phyloP scores from a whole-genome alignment of 208 protist species.

The Acanthamoeba pearcei region DNA sequence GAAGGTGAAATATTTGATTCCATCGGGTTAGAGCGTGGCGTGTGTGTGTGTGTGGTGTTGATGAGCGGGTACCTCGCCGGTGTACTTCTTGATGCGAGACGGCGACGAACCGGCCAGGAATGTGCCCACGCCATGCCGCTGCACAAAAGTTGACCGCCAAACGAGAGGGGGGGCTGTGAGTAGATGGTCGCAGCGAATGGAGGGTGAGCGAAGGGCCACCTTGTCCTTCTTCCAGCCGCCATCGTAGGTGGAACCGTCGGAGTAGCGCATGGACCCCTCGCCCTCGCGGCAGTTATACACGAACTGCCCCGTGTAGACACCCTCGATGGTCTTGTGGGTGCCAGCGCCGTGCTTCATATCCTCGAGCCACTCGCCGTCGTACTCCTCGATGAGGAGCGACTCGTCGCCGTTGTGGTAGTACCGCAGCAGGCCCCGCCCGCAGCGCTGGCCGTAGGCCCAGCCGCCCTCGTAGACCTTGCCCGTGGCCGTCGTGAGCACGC shows the following conservation, averaged over 20 bases:
- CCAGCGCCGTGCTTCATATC: slow-evolving; percentile 61
- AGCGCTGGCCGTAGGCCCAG: slow-evolving; percentile 16
- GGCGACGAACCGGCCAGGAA: background rate
- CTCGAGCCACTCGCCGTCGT: slow-evolving; percentile 55
- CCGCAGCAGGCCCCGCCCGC: background rate
- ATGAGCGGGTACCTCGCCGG: background rate
- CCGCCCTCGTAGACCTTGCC: slow-evolving; percentile 63
- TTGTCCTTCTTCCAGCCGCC: slow-evolving; percentile 62
- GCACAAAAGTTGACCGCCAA: background rate
- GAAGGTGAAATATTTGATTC: background rate
- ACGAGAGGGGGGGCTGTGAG: background rate
- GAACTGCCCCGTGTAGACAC: slow-evolving; percentile 62
- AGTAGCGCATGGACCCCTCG: slow-evolving; percentile 35
- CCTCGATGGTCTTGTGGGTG: slow-evolving; percentile 5
- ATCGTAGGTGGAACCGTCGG: slow-evolving; percentile 29
- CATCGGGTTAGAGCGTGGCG: too few species aligned
- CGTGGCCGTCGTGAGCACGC: slow-evolving; percentile 1
- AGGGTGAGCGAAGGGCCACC: background rate
- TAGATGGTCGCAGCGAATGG: too few species aligned
- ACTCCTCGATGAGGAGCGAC: slow-evolving; percentile 46
- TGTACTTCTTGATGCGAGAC: slow-evolving; percentile 48
- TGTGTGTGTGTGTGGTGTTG: background rate
- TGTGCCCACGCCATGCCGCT: slow-evolving; percentile 24
- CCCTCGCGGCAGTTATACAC: slow-evolving; percentile 31
- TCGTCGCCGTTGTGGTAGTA: slow-evolving; percentile 3